Base-by-base conservation (phyloP, 176 grass and related monocot genomes). In the Puccinellia tenuiflora region DNA sequence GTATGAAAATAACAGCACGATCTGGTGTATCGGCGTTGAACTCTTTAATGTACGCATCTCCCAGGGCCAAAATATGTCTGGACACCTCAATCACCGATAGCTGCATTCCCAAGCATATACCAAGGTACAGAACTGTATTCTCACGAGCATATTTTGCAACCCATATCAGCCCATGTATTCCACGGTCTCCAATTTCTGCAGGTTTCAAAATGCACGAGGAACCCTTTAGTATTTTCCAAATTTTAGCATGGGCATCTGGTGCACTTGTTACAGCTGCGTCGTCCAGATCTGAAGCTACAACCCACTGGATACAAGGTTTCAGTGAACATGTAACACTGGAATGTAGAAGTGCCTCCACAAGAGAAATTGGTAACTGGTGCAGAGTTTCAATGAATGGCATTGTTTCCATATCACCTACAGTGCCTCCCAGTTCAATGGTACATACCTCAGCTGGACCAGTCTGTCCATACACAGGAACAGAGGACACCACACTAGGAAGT, bases 51-150 rank as follows among this genome's bases (percentile, higher is more conserved):
- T 94, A 88, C 61, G 92, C 95, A 84, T 82, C 63, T 84, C 16
- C 81, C 62, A 94, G 60, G 65, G 90, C 86, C 74, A 92, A 38
- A 68, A 97, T 92, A 81, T 89, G 77, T 97, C 86, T 88, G 28
- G 92, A 85, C 55, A 97, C 94, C 85, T 94, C 92, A 79, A 94
- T 92, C 84, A 97, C 95, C 25, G 92, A 92, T 74, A 97, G 92
- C 85, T 97, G 95, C 95, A 97, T 94, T 75, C 95, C 92, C 90
- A 94, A 88, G 88, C 92, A 97, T 92, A 97, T 97, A 73, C 92
- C 95, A 84, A 97, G 95, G 68, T 97, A 94, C 78, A 92, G 95
- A 81, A 97, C 88, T 81, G 82, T 91, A 68, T 97, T 92, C 78
- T 97, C 95, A 85, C 95, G 87, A 45, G 95, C 95, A 92, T 97